These are phyloP conservation scores for Mangifera indica DNA, from an alignment of 345 rosid genomes.

Conservation along the genomic window DNA sequence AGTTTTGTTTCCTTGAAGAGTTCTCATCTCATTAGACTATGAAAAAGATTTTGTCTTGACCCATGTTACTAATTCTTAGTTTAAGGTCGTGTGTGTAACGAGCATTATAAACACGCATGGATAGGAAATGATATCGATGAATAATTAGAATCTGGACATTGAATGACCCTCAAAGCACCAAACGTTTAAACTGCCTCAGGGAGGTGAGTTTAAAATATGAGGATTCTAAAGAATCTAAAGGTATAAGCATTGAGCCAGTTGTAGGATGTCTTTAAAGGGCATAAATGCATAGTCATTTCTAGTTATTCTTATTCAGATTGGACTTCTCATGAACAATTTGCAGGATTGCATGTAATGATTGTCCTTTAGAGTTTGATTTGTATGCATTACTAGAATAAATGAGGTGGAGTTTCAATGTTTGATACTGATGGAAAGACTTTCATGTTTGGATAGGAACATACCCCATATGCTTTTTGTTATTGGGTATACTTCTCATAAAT, in stretches of 20 bases:
- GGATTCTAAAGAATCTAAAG: not conserved
- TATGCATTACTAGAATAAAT: not conserved
- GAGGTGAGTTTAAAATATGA: not conserved
- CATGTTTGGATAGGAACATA: not conserved
- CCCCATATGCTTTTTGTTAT: not conserved
- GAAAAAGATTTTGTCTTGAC: not conserved
- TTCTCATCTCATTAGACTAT: not conserved
- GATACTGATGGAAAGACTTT: not conserved
- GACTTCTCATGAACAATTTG: not conserved
- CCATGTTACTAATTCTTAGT: not conserved
- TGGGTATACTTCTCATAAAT: not conserved
- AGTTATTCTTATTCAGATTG: not conserved
- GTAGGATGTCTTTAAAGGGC: not conserved
- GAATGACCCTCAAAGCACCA: not conserved
- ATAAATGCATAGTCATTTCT: not conserved
- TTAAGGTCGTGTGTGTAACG: not conserved
- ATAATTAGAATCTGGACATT: not conserved
- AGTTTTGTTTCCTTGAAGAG: not conserved
- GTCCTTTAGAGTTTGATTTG: slow-evolving; percentile 1
- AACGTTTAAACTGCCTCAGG: not conserved
- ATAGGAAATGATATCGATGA: not conserved
- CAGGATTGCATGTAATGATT: not conserved
- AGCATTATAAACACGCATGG: not conserved
- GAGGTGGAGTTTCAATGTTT: not conserved
- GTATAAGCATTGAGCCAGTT: not conserved